Evolutionary conservation across 2,329 filamentous ascomycete genomes (phyloP).

Genomic region (Chrysosporium keratinophilum): DNA sequence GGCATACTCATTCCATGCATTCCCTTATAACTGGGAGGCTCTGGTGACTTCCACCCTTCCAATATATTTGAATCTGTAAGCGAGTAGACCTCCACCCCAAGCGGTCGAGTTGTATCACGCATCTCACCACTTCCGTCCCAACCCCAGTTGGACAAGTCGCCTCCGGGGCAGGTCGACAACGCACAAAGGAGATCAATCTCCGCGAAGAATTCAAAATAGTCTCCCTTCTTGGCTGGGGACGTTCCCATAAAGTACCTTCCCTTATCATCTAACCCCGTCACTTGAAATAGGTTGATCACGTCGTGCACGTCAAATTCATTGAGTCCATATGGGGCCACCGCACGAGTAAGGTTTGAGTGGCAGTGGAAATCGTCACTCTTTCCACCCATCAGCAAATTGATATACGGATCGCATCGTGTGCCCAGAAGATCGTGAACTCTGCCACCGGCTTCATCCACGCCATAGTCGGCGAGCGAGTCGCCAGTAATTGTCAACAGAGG

Average conservation of each 20-base stretch:
- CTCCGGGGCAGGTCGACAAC: constrained; percentile 63
- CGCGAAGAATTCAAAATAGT: constrained; percentile 65
- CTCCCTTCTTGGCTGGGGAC: constrained; percentile 37
- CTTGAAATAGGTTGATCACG: constrained; percentile 77
- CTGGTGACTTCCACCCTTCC: constrained; percentile 53
- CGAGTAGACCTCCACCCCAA: constrained; percentile 63
- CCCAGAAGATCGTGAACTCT: constrained; percentile 69
- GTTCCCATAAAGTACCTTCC: constrained; percentile 65
- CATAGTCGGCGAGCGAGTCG: constrained; percentile 55
- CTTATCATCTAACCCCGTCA: constrained; percentile 62
- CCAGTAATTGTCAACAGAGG: constrained; percentile 60
- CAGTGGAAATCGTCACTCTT: constrained; percentile 70
- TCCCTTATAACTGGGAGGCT: constrained; percentile 52
- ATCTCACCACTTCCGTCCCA: constrained; percentile 55
- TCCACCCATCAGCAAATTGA: constrained; percentile 62
- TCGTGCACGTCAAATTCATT: constrained; percentile 69
- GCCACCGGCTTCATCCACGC: constrained; percentile 52
- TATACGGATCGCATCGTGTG: constrained; percentile 75
- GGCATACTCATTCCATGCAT: constrained; percentile 54
- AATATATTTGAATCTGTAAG: constrained; percentile 47
- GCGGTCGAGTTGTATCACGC: constrained; percentile 60
- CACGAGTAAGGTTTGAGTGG: constrained; percentile 68
- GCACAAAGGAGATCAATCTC: constrained; percentile 64
- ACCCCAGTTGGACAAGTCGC: constrained; percentile 71
- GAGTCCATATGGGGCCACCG: constrained; percentile 58